Base-by-base conservation (phyloP, 257 asterid species). In the Oldenlandia corymbosa region DNA sequence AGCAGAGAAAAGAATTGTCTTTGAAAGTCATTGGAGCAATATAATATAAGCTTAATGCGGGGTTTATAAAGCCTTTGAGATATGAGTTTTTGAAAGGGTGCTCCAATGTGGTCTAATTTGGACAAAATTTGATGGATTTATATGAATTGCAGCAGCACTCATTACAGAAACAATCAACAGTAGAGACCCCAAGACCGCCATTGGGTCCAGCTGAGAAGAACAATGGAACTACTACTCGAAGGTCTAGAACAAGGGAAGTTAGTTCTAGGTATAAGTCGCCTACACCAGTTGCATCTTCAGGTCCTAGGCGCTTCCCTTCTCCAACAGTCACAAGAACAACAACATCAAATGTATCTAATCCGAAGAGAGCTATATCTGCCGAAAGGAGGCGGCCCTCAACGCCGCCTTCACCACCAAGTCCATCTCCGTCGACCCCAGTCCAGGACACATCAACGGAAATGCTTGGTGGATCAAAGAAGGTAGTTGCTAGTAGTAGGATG, bases 201-300 rank as follows among this genome's bases (percentile, higher is more conserved):
- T 79, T 79, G 73, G 57, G 76, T 71, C 76, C 77, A 9, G 73
- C 91, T 45, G 97, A 84, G 20, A 84, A 85, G 78, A 83, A 86
- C 50, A 70, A 88, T 85, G 95, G 84, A 72, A 60, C 79, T 58
- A 48, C 80, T 58, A 52, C 67, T 34, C 80, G 78, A 28, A 64
- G 81, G 77, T 72, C 87, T 36, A 79, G 75, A 61, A 77, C 80
- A 32, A 77, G 93, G 79, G 95, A 89, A 75, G 84, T 89, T 76
- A 85, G 94, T 73, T 92, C 96, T 7, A 79, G 95, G 78, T 82
- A 78, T 54, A 76, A 67, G 81, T 92, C 99, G 49, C 95, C 97
- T 9, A 70, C 82, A 46, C 87, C 87, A 21, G 75, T 73, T 10
- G 75, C 75, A 50, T 65, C 84, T 41, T 61, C 79, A 42, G 74